Evolutionary conservation across 2,329 filamentous ascomycete genomes (phyloP).

Genomic region (Dothistroma septosporum): DNA sequence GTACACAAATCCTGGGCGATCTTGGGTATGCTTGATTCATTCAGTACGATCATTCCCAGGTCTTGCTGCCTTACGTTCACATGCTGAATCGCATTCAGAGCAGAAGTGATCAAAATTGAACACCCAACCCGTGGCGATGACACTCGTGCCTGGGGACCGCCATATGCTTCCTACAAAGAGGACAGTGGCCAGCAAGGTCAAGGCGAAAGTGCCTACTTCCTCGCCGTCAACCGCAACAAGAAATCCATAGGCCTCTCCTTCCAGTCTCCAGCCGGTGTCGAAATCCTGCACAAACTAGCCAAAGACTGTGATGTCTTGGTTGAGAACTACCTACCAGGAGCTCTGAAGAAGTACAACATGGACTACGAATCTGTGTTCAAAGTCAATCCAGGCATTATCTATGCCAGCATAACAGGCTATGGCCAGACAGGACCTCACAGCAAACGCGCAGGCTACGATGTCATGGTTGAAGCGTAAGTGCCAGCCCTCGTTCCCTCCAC

Average conservation of each 20-base stretch:
- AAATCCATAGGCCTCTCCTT: slow-evolving; percentile 91
- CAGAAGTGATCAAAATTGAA: slow-evolving; percentile 96
- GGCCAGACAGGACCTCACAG: slow-evolving; percentile 92
- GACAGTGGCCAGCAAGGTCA: slow-evolving; percentile 55
- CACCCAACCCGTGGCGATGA: slow-evolving; percentile 89
- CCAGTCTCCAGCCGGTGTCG: slow-evolving; percentile 74
- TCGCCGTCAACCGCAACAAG: slow-evolving; percentile 93
- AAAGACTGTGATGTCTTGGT: slow-evolving; percentile 87
- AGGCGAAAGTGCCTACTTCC: slow-evolving; percentile 92
- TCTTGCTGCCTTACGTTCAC: slow-evolving; percentile 32
- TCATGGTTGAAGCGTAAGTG: slow-evolving; percentile 85
- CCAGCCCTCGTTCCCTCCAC: neutral
- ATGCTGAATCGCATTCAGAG: slow-evolving; percentile 49
- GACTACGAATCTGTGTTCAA: slow-evolving; percentile 76
- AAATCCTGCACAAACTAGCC: slow-evolving; percentile 80
- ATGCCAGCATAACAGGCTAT: slow-evolving; percentile 95
- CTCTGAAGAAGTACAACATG: slow-evolving; percentile 83
- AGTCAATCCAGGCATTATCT: slow-evolving; percentile 83
- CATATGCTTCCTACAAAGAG: slow-evolving; percentile 72
- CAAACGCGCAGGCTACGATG: slow-evolving; percentile 87
- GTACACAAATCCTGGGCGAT: slow-evolving; percentile 93
- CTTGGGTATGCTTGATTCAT: slow-evolving; percentile 66
- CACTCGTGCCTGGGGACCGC: slow-evolving; percentile 92
- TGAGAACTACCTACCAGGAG: slow-evolving; percentile 91
- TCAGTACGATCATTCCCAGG: slow-evolving; percentile 27